Conservation (phyloP, 768 basidiomycete genomes). For the Tylopilus cervinicoccineus region DNA sequence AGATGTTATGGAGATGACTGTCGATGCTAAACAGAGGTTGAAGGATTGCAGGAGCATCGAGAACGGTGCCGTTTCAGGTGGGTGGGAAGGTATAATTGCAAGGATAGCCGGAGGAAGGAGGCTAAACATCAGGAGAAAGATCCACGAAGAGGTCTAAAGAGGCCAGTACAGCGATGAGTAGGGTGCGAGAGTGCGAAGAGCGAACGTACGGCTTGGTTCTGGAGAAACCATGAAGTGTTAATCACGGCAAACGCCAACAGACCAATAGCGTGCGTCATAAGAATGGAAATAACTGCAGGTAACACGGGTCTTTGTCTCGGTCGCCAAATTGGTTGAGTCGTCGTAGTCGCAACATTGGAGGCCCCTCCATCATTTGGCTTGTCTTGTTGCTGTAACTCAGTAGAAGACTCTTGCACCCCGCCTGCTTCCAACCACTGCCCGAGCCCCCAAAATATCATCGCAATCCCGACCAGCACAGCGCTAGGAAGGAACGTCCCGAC, state of each 20-base stretch:
- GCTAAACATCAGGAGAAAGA: constrained; percentile 28
- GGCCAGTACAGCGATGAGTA: constrained; percentile 16
- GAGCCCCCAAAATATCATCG: constrained; percentile 83
- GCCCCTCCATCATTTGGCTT: constrained; percentile 13
- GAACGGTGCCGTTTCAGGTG: constrained; percentile 33
- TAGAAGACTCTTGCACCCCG: constrained; percentile 36
- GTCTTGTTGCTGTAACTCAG: neutral
- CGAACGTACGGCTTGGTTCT: constrained; percentile 38
- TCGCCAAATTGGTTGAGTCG: constrained; percentile 5
- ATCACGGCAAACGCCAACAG: constrained; percentile 45
- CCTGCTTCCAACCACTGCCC: constrained; percentile 65
- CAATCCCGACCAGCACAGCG: constrained; percentile 76
- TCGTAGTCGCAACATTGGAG: neutral
- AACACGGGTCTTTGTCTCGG: constrained; percentile 51
- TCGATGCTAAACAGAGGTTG: constrained; percentile 80
- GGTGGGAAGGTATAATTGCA: constrained; percentile 21
- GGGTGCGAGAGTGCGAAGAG: neutral
- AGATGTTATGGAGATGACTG: constrained; percentile 78
- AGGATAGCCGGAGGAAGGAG: constrained; percentile 34
- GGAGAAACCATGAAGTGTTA: constrained; percentile 42
- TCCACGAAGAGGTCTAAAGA: constrained; percentile 28
- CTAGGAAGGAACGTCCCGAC: constrained; percentile 91
- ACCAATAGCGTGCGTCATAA: constrained; percentile 54
- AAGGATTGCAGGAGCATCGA: constrained; percentile 61
- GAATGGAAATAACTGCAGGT: constrained; percentile 48